Conservation (phyloP, 176 grass and related monocot genomes). For the Bromus sterilis region DNA sequence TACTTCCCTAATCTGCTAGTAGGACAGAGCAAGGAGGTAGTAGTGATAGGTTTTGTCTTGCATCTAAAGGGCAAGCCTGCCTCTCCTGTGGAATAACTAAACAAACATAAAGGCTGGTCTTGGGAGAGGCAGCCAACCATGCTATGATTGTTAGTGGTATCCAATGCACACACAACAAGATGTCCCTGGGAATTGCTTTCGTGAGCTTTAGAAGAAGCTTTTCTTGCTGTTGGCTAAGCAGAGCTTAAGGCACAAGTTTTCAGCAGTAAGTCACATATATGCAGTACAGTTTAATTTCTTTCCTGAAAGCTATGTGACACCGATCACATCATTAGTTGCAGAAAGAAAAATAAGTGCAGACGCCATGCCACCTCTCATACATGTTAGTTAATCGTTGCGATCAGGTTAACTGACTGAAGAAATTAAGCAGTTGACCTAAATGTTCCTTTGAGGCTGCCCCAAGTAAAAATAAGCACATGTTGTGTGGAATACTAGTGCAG, state of each 20-base stretch:
- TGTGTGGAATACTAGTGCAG: not conserved
- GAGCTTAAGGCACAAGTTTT: constrained; percentile 30
- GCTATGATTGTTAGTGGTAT: constrained; percentile 44
- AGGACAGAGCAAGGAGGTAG: not conserved
- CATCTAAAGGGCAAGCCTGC: constrained; percentile 5
- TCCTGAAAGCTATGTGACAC: constrained; percentile 16
- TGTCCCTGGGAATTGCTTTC: constrained; percentile 33
- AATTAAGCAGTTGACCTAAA: not conserved
- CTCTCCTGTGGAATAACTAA: constrained; percentile 29
- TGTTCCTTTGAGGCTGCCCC: not conserved
- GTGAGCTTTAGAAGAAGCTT: constrained; percentile 35
- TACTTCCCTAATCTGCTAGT: constrained; percentile 12
- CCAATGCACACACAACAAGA: constrained; percentile 50
- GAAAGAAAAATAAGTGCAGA: not conserved
- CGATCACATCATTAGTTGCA: not conserved
- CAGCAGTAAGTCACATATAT: not conserved
- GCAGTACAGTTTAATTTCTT: not conserved
- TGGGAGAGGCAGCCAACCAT: constrained; percentile 33
- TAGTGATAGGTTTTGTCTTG: constrained; percentile 23
- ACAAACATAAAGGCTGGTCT: constrained; percentile 39
- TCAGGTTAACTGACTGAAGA: not conserved
- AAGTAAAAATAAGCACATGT: not conserved
- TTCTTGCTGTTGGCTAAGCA: not conserved
- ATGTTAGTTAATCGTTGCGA: not conserved
- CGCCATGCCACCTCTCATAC: not conserved